A percentile compares a stretch with the other conserved stretches of the same genome.
phyloP scores from a whole-genome alignment of 2,329 filamentous ascomycete genomes.

The Aspergillus spinulosporus region DNA sequence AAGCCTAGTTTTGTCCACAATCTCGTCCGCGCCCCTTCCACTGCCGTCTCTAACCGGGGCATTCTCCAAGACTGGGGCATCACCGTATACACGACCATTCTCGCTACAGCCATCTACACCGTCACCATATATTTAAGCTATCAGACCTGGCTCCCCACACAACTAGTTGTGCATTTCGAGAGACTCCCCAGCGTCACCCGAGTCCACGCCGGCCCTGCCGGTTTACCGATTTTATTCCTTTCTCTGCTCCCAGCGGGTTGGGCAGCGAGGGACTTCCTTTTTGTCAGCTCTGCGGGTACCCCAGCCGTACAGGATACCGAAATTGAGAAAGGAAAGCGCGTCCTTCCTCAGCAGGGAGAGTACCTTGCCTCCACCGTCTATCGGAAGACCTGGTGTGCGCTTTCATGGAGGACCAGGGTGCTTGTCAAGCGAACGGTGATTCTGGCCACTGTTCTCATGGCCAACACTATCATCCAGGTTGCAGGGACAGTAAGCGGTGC shows the following conservation, averaged over 20 bases:
- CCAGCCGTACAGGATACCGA: constrained; percentile 45
- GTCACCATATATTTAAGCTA: constrained; percentile 70
- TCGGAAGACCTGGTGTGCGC: constrained; percentile 61
- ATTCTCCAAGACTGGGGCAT: constrained; percentile 65
- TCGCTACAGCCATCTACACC: constrained; percentile 72
- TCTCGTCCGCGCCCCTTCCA: constrained; percentile 46
- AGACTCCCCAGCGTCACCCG: constrained; percentile 66
- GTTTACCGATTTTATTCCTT: constrained; percentile 45
- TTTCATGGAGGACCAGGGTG: constrained; percentile 60
- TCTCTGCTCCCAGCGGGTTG: constrained; percentile 68
- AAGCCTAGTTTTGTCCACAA: constrained; percentile 65
- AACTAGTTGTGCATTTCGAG: constrained; percentile 75
- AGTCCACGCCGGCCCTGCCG: constrained; percentile 64
- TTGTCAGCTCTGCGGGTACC: constrained; percentile 55
- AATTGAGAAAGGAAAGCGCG: constrained; percentile 44
- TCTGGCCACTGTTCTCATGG: constrained; percentile 47
- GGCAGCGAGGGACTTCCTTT: constrained; percentile 74
- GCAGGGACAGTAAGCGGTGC: constrained; percentile 68
- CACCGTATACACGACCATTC: constrained; percentile 63
- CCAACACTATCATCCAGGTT: constrained; percentile 65
- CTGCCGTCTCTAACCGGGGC: constrained; percentile 59
- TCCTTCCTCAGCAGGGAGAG: constrained; percentile 67
- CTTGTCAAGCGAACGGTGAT: constrained; percentile 63
- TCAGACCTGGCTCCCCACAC: constrained; percentile 67
- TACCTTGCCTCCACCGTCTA: constrained; percentile 69